A percentile compares a stretch with the other conserved stretches of the same genome.
phyloP scores from a whole-genome alignment of 768 basidiomycete species.

The Galerina marginata region DNA sequence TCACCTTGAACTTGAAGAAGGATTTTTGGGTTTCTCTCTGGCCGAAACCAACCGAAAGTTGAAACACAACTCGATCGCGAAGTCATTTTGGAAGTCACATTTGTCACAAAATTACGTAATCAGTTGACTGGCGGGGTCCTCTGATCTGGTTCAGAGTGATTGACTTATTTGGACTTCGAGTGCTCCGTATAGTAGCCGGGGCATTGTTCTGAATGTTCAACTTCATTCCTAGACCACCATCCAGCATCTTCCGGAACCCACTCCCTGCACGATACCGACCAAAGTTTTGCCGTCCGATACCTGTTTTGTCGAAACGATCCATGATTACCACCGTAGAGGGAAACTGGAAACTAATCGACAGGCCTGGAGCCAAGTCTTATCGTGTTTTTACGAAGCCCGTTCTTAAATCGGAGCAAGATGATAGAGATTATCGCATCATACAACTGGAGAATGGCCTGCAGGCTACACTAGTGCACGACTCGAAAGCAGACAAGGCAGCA shows the following conservation, averaged over 20 bases:
- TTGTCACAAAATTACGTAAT: background rate
- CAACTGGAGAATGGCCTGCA: slow-evolving; percentile 89
- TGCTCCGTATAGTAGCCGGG: slow-evolving; percentile 11
- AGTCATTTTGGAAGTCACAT: too few species aligned
- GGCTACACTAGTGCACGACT: slow-evolving; percentile 82
- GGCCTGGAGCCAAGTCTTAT: slow-evolving; percentile 22
- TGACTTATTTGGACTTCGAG: background rate
- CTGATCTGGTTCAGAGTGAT: background rate
- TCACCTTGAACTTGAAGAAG: too few species aligned
- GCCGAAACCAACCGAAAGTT: too few species aligned
- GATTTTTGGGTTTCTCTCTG: too few species aligned
- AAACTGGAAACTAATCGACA: slow-evolving; percentile 28
- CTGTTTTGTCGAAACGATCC: background rate
- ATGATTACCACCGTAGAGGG: slow-evolving; percentile 23
- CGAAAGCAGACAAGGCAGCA: slow-evolving; percentile 90
- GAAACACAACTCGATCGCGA: too few species aligned
- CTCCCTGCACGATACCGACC: slow-evolving; percentile 4
- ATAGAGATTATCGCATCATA: slow-evolving; percentile 81
- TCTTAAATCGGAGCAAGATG: slow-evolving; percentile 76
- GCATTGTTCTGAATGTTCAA: slow-evolving; percentile 24
- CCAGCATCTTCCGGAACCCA: background rate
- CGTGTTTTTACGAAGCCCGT: slow-evolving; percentile 43
- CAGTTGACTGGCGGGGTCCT: slow-evolving; percentile 23
- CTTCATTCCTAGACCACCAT: slow-evolving; percentile 22
- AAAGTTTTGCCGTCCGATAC: background rate